Evolutionary conservation across 768 basidiomycete genomes (phyloP).

Genomic region (Hygrocybe coccinea): DNA sequence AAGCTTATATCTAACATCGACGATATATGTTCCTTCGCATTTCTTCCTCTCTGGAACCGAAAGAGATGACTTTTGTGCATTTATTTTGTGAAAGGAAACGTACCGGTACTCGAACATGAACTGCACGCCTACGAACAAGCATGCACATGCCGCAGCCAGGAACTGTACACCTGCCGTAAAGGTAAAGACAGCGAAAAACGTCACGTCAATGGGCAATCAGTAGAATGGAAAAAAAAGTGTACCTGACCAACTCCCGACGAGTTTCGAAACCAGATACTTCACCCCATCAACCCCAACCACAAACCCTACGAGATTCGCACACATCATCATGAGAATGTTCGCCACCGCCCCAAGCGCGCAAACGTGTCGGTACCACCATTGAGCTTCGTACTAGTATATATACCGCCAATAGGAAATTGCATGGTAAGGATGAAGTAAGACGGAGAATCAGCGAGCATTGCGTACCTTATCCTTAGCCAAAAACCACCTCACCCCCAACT

Average conservation of each 20-base stretch:
- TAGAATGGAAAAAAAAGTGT: constrained; percentile 10
- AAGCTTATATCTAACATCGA: constrained; percentile 33
- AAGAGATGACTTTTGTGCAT: too few species aligned
- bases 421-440: constrained; percentile 9
- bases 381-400: constrained; percentile 52
- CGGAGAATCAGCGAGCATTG: constrained; percentile 4
- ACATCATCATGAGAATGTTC: constrained; percentile 86
- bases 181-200: not conserved
- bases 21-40: constrained; percentile 56
- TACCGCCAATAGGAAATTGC: too few species aligned
- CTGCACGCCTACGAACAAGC: constrained; percentile 79
- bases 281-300: constrained; percentile 84
- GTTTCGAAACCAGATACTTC: constrained; percentile 53
- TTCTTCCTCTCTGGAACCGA: constrained; percentile 79
- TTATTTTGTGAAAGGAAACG: constrained; percentile 31
- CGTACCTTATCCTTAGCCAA: constrained; percentile 64
- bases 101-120: constrained; percentile 96
- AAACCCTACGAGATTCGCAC: constrained; percentile 92
- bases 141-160: constrained; percentile 50
- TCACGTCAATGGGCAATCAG: not conserved
- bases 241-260: constrained; percentile 70
- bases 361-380: constrained; percentile 80
- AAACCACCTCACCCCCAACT: constrained; percentile 57
- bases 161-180: constrained; percentile 56
- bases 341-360: constrained; percentile 76